Percentiles rank a stretch among this genome's conserved stretches.
phyloP scores from a whole-genome alignment of 192 early-diverging fungal species.

The Backusella westeae region DNA sequence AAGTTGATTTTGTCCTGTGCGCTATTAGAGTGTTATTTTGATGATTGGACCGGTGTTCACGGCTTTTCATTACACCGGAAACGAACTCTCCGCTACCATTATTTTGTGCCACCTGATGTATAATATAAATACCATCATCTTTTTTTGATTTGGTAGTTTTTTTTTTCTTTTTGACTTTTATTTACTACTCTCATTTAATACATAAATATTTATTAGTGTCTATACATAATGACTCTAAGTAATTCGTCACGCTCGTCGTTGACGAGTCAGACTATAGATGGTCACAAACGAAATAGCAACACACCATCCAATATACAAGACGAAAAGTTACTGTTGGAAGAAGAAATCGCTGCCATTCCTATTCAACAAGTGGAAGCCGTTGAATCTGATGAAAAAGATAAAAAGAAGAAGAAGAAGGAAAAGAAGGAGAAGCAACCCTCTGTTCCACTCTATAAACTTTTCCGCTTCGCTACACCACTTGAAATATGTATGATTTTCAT shows the following conservation, averaged over 20 bases:
- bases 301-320: not conserved
- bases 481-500: conserved; percentile 21
- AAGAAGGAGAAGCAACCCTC: conserved; percentile 44
- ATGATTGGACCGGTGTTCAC: not conserved
- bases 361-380: not conserved
- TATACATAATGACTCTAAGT: conserved; percentile 1
- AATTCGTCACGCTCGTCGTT: conserved; percentile 6
- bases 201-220: not conserved
- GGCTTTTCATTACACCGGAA: not conserved
- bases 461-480: conserved; percentile 53
- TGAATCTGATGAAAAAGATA: not conserved
- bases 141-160: not conserved
- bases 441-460: conserved; percentile 60
- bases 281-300: not conserved
- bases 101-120: not conserved
- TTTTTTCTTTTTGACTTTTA: not conserved
- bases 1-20: conserved; percentile 4
- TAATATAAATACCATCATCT: conserved; percentile 2
- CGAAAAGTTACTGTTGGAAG: conserved; percentile 1
- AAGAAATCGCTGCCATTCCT: not conserved
- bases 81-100: not conserved
- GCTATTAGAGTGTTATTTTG: not conserved
- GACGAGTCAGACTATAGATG: conserved; percentile 8
- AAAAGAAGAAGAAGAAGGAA: conserved; percentile 15
- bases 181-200: conserved; percentile 1